Base-by-base conservation (phyloP, 1,139 yeast genomes). In the Magnusiomyces ingens region DNA sequence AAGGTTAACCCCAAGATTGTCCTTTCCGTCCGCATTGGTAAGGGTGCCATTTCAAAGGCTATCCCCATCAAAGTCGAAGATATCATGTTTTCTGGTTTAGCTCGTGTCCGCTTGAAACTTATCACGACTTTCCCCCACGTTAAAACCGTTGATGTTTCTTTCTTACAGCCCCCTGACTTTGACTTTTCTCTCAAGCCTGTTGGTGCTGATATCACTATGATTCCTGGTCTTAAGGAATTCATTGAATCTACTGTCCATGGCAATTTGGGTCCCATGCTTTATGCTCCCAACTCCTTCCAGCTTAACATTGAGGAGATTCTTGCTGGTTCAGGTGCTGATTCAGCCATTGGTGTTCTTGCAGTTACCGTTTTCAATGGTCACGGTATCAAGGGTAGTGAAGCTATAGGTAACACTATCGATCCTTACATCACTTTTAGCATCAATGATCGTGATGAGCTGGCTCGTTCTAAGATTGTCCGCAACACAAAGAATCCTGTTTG, bases 71-170 rank as follows among this genome's bases (percentile, higher is more conserved):
- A 74, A 38, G 70, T 74, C 18, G 76, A 74, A 55, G 73, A 74
- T 55, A 70, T 63, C 81, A 85, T 60, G 75, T 91, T 61, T 82
- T 77, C 75, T 54, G 91, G 87, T 8, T 73, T 80, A 58, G 79
- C 85, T 53, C 81, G 97, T 68, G 79, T 93, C 52, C 79, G 97
- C 65, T 70, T 93, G 67, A 85, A 93, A 75, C 82, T 93, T 84
- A 91, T 88, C 85, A 70, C 89, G 1, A 77, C 89, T 4, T 90
- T 86, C 71, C 99, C 99, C 3, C 98, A 93, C 69, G 75, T 93
- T 58, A 95, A 93, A 69, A 90, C 96, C 1, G 82, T 90, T 19
- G 93, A 87, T 65, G 80, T 91, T 37, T 83, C 95, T 21, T 74
- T 93, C 62, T 72, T 90, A 68, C 93, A 88, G 57, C 84, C 95